Evolutionary conservation across 371 early-diverging fungal species (phyloP).

Genomic region (Rhizomucor miehei): DNA sequence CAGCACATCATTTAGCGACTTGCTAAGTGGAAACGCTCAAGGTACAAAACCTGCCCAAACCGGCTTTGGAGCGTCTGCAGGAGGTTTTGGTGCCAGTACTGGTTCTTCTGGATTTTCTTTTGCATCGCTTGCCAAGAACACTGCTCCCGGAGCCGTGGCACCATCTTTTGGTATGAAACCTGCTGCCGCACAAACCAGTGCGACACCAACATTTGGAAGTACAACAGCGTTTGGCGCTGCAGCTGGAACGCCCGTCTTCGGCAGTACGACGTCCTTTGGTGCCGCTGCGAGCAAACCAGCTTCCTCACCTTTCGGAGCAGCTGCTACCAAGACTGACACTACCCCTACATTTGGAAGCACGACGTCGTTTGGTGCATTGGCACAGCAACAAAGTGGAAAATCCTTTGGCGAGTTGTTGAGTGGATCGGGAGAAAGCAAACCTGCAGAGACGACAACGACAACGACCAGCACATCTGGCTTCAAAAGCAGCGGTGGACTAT

Average conservation of each 20-base stretch:
- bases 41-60: background rate
- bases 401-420: background rate
- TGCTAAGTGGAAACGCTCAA: background rate
- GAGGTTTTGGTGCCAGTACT: background rate
- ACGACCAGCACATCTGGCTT: no score
- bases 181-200: background rate
- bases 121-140: no score
- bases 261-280: constrained; percentile 9
- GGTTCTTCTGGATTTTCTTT: background rate
- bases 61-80: background rate
- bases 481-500: no score
- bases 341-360: constrained; percentile 17
- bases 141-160: no score
- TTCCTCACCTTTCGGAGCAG: background rate
- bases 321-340: constrained; percentile 1
- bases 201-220: background rate
- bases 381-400: background rate
- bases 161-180: background rate
- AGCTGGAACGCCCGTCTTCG: background rate
- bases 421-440: no score
- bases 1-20: background rate
- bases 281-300: constrained; percentile 4
- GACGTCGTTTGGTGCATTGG: constrained; percentile 9
- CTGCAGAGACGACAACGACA: no score
- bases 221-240: constrained; percentile 1